phyloP scores from a whole-genome alignment of 192 early-diverging fungal species.

The Obelidium mucronatum region DNA sequence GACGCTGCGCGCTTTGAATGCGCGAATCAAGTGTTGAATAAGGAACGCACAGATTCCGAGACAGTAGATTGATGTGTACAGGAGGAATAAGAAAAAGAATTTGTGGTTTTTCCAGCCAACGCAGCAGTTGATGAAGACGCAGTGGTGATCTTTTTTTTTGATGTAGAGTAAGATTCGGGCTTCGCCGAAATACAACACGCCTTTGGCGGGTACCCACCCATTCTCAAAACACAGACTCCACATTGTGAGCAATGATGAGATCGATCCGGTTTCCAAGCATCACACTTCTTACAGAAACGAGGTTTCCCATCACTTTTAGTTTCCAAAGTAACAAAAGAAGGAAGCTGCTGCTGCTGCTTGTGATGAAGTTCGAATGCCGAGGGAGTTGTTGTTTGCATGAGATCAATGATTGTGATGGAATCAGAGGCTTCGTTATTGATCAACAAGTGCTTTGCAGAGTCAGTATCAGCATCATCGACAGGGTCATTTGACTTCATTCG shows the following conservation, averaged over 20 bases:
- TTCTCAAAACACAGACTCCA: slow-evolving; percentile 36
- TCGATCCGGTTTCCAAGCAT: slow-evolving; percentile 55
- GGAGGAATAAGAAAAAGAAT: slow-evolving; percentile 55
- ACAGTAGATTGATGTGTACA: slow-evolving; percentile 49
- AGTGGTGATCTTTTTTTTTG: slow-evolving; percentile 63
- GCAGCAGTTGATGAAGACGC: slow-evolving; percentile 56
- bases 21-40: background rate
- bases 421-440: background rate
- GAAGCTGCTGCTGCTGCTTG: slow-evolving; percentile 1
- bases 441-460: background rate
- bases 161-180: slow-evolving; percentile 11
- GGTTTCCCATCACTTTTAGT: slow-evolving; percentile 47
- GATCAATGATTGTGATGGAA: too few relatives aligned
- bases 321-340: slow-evolving; percentile 43
- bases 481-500: background rate
- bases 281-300: slow-evolving; percentile 58
- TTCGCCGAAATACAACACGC: background rate
- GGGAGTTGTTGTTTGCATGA: background rate
- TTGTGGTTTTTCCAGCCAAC: slow-evolving; percentile 56
- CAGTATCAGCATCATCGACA: background rate
- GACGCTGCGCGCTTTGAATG: slow-evolving; percentile 10
- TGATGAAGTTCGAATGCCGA: too few relatives aligned
- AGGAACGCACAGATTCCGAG: slow-evolving; percentile 41
- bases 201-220: background rate
- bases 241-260: slow-evolving; percentile 60